A percentile compares a stretch with the other conserved stretches of the same genome.
These are phyloP conservation scores for Nidula microcarpa DNA, from an alignment of 768 basidiomycete genomes.

Conservation along the genomic window DNA sequence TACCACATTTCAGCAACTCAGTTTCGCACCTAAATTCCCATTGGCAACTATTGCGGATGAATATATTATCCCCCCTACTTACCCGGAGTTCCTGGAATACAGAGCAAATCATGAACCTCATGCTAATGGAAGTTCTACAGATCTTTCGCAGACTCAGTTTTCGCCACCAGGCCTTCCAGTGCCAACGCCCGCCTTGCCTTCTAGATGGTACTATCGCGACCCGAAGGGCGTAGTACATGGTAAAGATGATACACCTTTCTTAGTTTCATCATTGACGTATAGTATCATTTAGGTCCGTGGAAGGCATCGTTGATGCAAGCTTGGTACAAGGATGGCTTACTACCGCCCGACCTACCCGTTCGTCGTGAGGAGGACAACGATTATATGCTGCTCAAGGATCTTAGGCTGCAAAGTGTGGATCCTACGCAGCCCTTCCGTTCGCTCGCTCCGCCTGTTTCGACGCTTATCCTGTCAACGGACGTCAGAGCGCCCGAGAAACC, in stretches of 20 bases:
- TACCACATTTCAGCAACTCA: constrained; percentile 88
- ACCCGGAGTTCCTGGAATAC: constrained; percentile 74
- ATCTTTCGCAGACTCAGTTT: constrained; percentile 63
- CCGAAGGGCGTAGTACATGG: constrained; percentile 80
- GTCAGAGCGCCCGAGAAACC: constrained; percentile 42
- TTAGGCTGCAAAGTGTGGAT: constrained; percentile 75
- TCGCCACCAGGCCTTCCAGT: constrained; percentile 78
- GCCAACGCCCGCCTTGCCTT: constrained; percentile 63
- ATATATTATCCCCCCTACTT: constrained; percentile 89
- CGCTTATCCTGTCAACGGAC: constrained; percentile 9
- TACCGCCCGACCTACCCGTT: constrained; percentile 81
- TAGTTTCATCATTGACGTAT: neutral
- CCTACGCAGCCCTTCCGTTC: constrained; percentile 77
- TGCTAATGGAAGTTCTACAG: constrained; percentile 31
- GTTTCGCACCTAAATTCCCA: constrained; percentile 85
- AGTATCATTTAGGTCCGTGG: constrained; percentile 65
- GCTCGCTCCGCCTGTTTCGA: constrained; percentile 31
- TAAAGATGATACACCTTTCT: constrained; percentile 24
- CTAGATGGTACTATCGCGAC: constrained; percentile 81
- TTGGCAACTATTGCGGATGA: constrained; percentile 85
- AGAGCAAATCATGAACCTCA: constrained; percentile 56
- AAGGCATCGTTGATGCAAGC: constrained; percentile 84
- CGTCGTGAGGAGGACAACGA: constrained; percentile 70
- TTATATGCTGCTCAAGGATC: constrained; percentile 67
- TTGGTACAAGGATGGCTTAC: constrained; percentile 82